Evolutionary conservation across 139 green algal genomes (phyloP), one percentile per base, ranked within the genome.

Genomic region (Asterochloris erici): DNA sequence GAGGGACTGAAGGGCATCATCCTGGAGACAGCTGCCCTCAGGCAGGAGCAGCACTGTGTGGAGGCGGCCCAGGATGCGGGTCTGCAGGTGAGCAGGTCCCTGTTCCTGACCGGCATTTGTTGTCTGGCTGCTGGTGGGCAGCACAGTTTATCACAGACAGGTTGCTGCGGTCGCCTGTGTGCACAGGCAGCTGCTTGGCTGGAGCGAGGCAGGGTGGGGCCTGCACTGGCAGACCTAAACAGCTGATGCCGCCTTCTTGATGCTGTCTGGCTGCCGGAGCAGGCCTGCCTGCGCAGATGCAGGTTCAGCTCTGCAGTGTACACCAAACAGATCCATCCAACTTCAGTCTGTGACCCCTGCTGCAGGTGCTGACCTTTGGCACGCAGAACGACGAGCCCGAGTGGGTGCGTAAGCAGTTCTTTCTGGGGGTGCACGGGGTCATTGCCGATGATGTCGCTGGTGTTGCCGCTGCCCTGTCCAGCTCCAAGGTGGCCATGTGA

Each of bases 331-430:
- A 10, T 38, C 60, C 0, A 13, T 0, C 21, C 24, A 60, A 54
- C 26, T 29, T 0, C 1, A 15, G 73, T 74, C 24, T n/a, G 24
- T 24, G 68, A 14, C 68, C 68, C 14, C 68, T 79, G 17, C 73
- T 93, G 69, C 82, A 86, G 28, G 77, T 98, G 47, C 84, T 96
- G 74, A 96, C 93, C 12, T 98, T 96, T 81, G 94, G 94, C 14
- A 78, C 92, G 63, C 85, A 86, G 62, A 98, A 97, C 82, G 87
- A 95, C 82, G 89, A 97, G 74, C 80, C 88, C 11, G 83, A 84
- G 9, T 94, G 88, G 85, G 85, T 97, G 12, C 61, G 76, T 23
- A 24, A 81, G 54, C 94, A 97, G 85, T 84, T 85, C 61, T 74
- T 83, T 10, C 64, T 93, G 68, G 94, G 94, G 1, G 92, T 97